These are phyloP conservation scores for Fusarium sp. DNA, from an alignment of 2,329 filamentous ascomycete species.

Conservation along the genomic window DNA sequence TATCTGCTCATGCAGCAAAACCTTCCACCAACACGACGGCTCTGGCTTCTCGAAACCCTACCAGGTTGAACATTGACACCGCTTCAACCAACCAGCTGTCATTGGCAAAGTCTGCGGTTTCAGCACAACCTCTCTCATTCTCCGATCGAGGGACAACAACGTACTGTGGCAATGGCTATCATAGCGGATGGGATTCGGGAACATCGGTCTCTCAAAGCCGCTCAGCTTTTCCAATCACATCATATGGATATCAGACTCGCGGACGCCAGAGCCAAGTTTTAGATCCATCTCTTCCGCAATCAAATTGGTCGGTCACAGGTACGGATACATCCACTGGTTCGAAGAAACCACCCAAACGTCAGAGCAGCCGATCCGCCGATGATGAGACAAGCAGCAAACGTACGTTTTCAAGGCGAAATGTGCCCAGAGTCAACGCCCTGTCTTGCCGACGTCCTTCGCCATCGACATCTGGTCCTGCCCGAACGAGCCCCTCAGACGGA, in stretches of 20 bases:
- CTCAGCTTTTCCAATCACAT: background rate
- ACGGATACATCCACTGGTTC: conserved; percentile 10
- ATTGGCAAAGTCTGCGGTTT: background rate
- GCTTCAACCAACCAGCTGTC: conserved; percentile 9
- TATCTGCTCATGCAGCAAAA: conserved; percentile 5
- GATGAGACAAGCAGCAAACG: conserved; percentile 19
- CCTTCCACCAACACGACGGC: background rate
- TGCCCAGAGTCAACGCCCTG: background rate
- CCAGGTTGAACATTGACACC: background rate
- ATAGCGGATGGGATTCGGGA: conserved; percentile 23
- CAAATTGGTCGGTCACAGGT: conserved; percentile 6
- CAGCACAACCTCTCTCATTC: background rate
- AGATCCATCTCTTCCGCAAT: background rate
- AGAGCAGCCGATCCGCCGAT: conserved; percentile 31
- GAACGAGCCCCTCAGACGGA: background rate
- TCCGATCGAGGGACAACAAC: conserved; percentile 12
- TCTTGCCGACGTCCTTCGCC: background rate
- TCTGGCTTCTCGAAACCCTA: background rate
- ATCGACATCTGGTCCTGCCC: background rate
- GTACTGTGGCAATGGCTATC: conserved; percentile 9
- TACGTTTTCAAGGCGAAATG: conserved; percentile 11
- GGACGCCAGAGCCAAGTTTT: background rate
- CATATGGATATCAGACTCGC: conserved; percentile 4
- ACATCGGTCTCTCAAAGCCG: background rate
- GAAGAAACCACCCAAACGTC: conserved; percentile 30